Evolutionary conservation across 2,329 filamentous ascomycete species (phyloP), one percentile per base, ranked within the genome.

Genomic region (Achaetomium macrosporum): DNA sequence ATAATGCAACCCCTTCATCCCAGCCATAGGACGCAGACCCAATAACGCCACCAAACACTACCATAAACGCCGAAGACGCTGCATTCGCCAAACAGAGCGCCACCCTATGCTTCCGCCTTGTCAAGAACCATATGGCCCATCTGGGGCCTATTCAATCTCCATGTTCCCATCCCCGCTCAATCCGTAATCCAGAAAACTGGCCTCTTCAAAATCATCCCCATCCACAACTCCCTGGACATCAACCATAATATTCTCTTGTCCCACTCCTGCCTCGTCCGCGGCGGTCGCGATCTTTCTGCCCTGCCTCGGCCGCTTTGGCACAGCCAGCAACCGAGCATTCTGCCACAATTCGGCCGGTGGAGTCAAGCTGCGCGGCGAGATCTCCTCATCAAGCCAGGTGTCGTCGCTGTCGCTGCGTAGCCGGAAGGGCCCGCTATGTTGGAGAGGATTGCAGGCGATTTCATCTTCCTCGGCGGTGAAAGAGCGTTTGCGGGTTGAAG

Each of bases 181-280:
- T 15, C 53, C 53, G 31, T 66, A 72, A 51, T 82, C 79, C 49
- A 85, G 65, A 55, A 90, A 90, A 1, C 79, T 75, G 0, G 85
- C 85, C 54, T 90, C 86, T 53, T 78, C 83, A 65, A 89, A 89
- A 64, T 89, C 84, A 48, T 63, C 54, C 42, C 55, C 54, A 15
- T 51, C 55, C 15, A 37, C 35, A 4, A 16, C 15, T 5, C 35
- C 35, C 41, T 49, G 33, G 10, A 46, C 17, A 6, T 12, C 71
- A 0, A 69, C 59, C 5, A 66, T 66, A 57, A 69, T 68, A 57
- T 78, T 80, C 63, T 81, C 76, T 63, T 81, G 75, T 1, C 65
- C 73, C 5, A 65, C 35, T 11, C 69, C 54, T 57, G 53, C 57
- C 50, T 58, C 51, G 53, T 52, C 47, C 9, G 17, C 30, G 29